A percentile compares a stretch with the other conserved stretches of the same genome.
Evolutionary conservation across 169 alveolate genomes (phyloP).

Genomic region (Perkinsus chesapeaki): DNA sequence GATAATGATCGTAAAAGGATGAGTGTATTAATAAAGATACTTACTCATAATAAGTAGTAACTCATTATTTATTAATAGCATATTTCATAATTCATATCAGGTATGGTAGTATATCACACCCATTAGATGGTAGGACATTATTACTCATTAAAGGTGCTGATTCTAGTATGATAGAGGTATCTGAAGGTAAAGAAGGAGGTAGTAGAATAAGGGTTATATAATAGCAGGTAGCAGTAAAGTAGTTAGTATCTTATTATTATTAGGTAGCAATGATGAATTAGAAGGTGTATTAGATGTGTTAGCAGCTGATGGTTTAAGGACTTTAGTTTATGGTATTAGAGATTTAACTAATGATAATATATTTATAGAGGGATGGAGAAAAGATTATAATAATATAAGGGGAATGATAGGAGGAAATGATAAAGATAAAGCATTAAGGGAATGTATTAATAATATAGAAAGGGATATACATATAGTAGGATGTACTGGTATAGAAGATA

Average conservation of each 20-base stretch:
- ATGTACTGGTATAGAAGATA: conserved; percentile 90
- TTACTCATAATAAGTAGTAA: too few relatives aligned
- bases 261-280: neutral
- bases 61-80: too few relatives aligned
- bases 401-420: neutral
- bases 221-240: too few relatives aligned
- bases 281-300: neutral
- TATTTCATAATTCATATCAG: too few relatives aligned
- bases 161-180: conserved; percentile 54
- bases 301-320: conserved; percentile 40
- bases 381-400: neutral
- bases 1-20: conserved; percentile 85
- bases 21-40: conserved; percentile 73
- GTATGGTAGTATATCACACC: neutral
- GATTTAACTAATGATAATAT: conserved; percentile 22
- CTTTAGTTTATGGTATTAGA: conserved; percentile 33
- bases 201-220: too few relatives aligned
- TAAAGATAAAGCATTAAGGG: neutral
- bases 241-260: too few relatives aligned
- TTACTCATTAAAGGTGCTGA: conserved; percentile 71
- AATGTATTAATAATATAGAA: conserved; percentile 58
- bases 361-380: neutral
- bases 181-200: too few relatives aligned
- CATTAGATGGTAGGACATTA: conserved; percentile 41
- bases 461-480: conserved; percentile 71